phyloP scores from a whole-genome alignment of 2,329 filamentous ascomycete genomes.

The Coccinonectria pachysandricola region DNA sequence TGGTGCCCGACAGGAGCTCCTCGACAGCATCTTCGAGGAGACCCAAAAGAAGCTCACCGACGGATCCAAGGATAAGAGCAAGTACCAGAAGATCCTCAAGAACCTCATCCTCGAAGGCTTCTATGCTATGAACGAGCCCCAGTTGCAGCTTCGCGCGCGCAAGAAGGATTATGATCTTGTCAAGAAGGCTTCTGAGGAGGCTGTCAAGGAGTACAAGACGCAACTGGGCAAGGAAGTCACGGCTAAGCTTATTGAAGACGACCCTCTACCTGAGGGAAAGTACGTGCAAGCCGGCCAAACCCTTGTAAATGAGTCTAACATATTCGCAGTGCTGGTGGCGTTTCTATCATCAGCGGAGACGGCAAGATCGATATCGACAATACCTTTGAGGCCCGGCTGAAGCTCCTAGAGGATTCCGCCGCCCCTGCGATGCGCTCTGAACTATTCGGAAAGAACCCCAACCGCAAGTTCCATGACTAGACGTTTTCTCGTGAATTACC shows the following conservation, averaged over 20 bases:
- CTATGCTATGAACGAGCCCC: conserved; percentile 76
- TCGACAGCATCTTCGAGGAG: conserved; percentile 80
- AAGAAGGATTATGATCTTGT: conserved; percentile 69
- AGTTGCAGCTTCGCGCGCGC: conserved; percentile 63
- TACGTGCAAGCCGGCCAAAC: too few species aligned
- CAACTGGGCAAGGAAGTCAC: conserved; percentile 59
- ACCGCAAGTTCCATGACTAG: conserved; percentile 92
- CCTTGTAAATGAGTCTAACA: too few species aligned
- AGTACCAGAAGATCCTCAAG: conserved; percentile 69
- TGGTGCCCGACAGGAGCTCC: conserved; percentile 75
- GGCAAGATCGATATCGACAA: conserved; percentile 99
- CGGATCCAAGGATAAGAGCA: conserved; percentile 56
- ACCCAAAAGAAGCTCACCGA: conserved; percentile 60
- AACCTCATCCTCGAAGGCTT: conserved; percentile 79
- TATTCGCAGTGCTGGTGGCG: conserved; percentile 63
- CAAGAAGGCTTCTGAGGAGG: conserved; percentile 68
- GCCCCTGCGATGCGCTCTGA: conserved; percentile 76
- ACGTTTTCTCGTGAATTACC: background rate
- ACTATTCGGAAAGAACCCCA: conserved; percentile 88
- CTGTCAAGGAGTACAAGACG: conserved; percentile 75
- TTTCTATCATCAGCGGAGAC: conserved; percentile 66
- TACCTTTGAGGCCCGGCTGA: conserved; percentile 86
- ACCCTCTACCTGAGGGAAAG: conserved; percentile 72
- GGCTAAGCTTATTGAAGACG: conserved; percentile 65
- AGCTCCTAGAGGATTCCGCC: conserved; percentile 72